Conservation (phyloP, 345 rosid genomes). For the Eucalyptus virginea region DNA sequence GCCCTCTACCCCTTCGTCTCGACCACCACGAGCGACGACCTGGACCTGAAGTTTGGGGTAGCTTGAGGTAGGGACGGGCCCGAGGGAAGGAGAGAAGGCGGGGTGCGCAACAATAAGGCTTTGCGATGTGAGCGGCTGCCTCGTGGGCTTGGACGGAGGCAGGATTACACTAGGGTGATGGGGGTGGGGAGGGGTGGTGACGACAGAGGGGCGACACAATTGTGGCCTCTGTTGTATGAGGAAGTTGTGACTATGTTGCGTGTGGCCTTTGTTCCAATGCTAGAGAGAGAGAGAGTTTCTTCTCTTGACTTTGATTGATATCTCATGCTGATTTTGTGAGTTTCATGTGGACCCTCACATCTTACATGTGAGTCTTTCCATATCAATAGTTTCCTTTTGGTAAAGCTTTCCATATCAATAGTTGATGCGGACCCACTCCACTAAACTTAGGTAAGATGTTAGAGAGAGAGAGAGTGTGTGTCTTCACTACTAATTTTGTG, state of each 20-base stretch:
- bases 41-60: not conserved
- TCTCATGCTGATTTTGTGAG: no score
- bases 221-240: no score
- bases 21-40: not conserved
- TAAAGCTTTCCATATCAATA: no score
- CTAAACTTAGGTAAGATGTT: not conserved
- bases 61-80: not conserved
- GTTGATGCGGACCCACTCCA: not conserved
- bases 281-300: no score
- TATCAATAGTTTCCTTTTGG: no score
- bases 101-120: not conserved
- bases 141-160: not conserved
- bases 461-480: not conserved
- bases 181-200: not conserved
- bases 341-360: no score
- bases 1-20: not conserved
- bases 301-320: no score
- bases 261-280: no score
- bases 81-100: not conserved
- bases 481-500: not conserved
- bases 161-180: not conserved
- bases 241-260: not conserved
- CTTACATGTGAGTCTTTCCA: no score
- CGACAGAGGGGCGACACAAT: not conserved
- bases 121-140: not conserved